phyloP scores from a whole-genome alignment of 768 basidiomycete species.

The Termitomyces titanicus region DNA sequence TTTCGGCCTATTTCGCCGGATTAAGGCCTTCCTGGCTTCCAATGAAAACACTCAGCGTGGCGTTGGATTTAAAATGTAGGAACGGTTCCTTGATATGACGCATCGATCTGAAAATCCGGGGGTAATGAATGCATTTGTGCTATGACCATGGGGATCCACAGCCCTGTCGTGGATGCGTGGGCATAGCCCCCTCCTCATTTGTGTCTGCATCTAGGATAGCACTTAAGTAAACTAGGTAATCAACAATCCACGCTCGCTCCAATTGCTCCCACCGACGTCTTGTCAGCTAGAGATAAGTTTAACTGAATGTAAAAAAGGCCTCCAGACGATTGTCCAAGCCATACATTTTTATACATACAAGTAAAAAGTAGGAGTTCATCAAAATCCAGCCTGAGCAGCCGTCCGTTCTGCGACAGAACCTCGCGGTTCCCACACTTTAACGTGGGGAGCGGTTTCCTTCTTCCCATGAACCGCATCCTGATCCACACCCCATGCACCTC shows the following conservation, averaged over 20 bases:
- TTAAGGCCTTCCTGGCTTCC: too few relatives aligned
- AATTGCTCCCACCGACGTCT: not conserved
- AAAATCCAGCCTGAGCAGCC: conserved; percentile 62
- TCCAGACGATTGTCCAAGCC: not conserved
- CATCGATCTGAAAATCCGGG: not conserved
- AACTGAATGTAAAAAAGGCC: not conserved
- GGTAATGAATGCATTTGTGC: not conserved
- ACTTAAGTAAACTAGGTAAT: not conserved
- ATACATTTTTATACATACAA: not conserved
- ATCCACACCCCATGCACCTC: conserved; percentile 75
- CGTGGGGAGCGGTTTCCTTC: conserved; percentile 29
- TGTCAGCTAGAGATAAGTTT: too few relatives aligned
- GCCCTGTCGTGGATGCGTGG: not conserved
- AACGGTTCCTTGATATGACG: not conserved
- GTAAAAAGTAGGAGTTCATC: conserved; percentile 1
- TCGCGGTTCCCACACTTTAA: conserved; percentile 61
- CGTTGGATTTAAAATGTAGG: not conserved
- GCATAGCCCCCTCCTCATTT: not conserved
- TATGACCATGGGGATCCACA: not conserved
- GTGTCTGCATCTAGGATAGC: too few relatives aligned
- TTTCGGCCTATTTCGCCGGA: not conserved
- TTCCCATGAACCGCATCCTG: conserved; percentile 22
- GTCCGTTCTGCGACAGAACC: conserved; percentile 66
- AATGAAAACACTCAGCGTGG: too few relatives aligned
- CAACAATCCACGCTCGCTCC: not conserved